Conservation (phyloP, 2,329 filamentous ascomycete species). For the Verticillium nubilum region DNA sequence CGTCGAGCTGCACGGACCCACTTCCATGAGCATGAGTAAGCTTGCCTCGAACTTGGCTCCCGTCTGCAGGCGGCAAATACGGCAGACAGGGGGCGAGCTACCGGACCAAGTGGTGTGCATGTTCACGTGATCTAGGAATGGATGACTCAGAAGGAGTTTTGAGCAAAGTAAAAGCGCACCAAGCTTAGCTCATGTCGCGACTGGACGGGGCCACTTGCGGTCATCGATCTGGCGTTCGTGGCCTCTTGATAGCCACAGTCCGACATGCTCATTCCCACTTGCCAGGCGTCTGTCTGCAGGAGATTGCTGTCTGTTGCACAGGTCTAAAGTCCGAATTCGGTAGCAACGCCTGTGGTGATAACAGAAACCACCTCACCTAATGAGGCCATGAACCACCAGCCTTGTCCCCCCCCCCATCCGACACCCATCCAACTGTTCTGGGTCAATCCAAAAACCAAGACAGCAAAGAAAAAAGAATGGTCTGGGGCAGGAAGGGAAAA, state of each 20-base stretch:
- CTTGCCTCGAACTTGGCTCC: neutral
- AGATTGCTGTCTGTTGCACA: neutral
- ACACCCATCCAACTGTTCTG: too few relatives aligned
- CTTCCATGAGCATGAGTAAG: neutral
- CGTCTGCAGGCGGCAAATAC: neutral
- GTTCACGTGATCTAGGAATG: neutral
- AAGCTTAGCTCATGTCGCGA: neutral
- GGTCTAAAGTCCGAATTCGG: neutral
- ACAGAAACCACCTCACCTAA: neutral
- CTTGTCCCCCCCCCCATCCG: neutral
- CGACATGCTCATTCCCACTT: neutral
- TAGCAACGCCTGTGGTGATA: neutral
- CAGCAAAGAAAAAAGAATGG: neutral
- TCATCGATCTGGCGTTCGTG: neutral
- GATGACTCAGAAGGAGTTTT: neutral
- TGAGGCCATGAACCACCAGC: neutral
- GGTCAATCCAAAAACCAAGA: too few relatives aligned
- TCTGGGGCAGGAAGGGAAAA: neutral
- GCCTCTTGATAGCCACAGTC: neutral
- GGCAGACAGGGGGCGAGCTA: neutral
- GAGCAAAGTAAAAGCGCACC: neutral
- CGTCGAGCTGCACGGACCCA: neutral
- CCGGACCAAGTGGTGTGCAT: neutral
- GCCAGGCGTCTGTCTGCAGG: too few relatives aligned
- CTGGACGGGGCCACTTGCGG: neutral